Evolutionary conservation across 208 protist genomes (phyloP), one percentile per base, ranked within the genome.

Genomic region (Leishmania mexicana): DNA sequence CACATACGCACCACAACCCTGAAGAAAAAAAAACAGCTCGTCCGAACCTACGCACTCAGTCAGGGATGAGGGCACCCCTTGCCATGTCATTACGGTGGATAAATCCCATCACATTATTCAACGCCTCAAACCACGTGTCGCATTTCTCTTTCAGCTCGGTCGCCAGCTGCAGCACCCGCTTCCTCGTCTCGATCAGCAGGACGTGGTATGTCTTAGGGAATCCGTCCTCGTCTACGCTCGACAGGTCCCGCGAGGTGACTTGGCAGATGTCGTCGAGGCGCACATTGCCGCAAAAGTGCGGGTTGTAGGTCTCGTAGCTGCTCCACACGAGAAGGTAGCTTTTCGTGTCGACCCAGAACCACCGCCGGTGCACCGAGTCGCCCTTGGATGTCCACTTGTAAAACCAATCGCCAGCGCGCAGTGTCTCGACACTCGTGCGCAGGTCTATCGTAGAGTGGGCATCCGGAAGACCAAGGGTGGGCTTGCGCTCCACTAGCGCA

Each of bases 261-360:
- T 90, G 90, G 76, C 83, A 82, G 68, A 97, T 92, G 51, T 88
- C 82, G 62, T 96, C 92, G 57, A 97, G 87, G 21, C 84, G 89
- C 21, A 96, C 79, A 47, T 79, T 82, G 24, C 89, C 85, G 75
- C 87, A 88, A 79, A 96, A 96, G 79, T 79, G 78, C 21, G 79
- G 77, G 75, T 87, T 87, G 76, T 85, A 80, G n/a, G 92, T 95
- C 80, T 94, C 90, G 58, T 80, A 86, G 76, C 86, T 87, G 45
- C 92, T 89, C 92, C 94, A 97, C 38, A 94, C 88, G 4, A 97
- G 85, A 17, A 96, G 80, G 81, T 96, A 92, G 81, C 86, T 95
- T 81, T 90, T 84, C 51, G 83, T 84, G 78, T 96, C 94, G 1
- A 96, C 74, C 93, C 94, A 97, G 45, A 97, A 85, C 89, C 91